Conservation (phyloP, 176 grass and related monocot species). For the Avena eriantha region DNA sequence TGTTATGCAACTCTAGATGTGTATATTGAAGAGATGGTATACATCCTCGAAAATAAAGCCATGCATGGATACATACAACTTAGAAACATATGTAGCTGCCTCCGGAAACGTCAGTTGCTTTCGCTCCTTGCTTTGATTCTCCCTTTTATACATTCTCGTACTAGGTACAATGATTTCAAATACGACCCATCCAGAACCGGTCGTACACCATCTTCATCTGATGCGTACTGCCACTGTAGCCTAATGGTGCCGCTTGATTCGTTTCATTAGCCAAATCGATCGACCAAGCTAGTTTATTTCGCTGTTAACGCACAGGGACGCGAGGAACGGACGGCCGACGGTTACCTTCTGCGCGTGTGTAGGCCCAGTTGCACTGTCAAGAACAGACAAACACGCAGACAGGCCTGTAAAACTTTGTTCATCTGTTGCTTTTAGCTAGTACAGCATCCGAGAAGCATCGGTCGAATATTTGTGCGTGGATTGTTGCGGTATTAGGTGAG, state of each 20-base stretch:
- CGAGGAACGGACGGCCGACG: slow-evolving; percentile 22
- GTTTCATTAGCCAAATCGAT: background rate
- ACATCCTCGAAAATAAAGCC: too few species aligned
- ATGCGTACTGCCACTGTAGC: slow-evolving; percentile 9
- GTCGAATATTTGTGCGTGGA: background rate
- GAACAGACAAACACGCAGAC: background rate
- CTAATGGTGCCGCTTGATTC: background rate
- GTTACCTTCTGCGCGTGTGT: background rate
- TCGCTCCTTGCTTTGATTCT: background rate
- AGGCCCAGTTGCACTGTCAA: background rate
- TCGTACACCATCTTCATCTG: background rate
- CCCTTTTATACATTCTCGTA: background rate
- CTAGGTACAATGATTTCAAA: slow-evolving; percentile 2
- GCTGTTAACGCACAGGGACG: slow-evolving; percentile 17
- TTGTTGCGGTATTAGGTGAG: background rate
- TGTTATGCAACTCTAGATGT: too few species aligned
- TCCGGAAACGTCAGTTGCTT: slow-evolving; percentile 41
- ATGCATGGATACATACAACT: background rate
- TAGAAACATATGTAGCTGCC: slow-evolving; percentile 23
- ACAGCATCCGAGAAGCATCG: background rate
- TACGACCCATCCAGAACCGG: slow-evolving; percentile 10
- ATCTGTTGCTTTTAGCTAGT: slow-evolving; percentile 14
- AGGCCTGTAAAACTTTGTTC: background rate
- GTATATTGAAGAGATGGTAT: too few species aligned
- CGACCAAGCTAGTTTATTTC: background rate